A percentile compares a stretch with the other conserved stretches of the same genome.
Conservation (phyloP, 441 rosid species). For the Gossypium trilobum region DNA sequence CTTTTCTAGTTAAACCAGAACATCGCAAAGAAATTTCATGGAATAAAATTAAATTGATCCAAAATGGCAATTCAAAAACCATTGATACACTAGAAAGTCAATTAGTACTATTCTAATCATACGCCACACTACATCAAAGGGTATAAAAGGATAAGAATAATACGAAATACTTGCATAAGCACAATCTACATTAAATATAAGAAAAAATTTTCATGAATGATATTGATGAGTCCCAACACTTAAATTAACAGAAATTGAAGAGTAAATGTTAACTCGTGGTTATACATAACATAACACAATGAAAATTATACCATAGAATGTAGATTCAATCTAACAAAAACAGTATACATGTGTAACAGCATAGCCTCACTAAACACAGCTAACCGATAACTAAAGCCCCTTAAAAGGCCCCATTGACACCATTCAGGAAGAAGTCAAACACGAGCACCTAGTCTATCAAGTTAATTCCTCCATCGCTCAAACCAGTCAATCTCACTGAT, state of each 20-base stretch:
- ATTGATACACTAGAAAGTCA: background rate
- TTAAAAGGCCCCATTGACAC: background rate
- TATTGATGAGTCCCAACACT: background rate
- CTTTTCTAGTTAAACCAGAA: constrained; percentile 18
- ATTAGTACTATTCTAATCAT: background rate
- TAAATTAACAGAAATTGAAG: background rate
- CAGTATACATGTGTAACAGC: constrained; percentile 15
- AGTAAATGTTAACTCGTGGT: background rate
- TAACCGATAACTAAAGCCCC: background rate
- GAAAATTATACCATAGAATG: background rate
- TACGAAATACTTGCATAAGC: background rate
- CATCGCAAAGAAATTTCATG: background rate
- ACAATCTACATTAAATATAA: background rate
- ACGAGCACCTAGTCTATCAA: background rate
- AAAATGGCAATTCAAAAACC: background rate
- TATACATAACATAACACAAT: background rate
- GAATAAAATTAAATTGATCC: background rate
- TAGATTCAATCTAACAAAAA: background rate
- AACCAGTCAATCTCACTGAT: background rate
- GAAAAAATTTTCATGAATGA: background rate
- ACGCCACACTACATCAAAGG: background rate
- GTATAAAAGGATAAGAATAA: background rate
- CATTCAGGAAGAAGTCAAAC: background rate
- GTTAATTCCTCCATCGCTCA: background rate
- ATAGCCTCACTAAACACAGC: constrained; percentile 5